A percentile compares a stretch with the other conserved stretches of the same genome.
These are phyloP conservation scores for Rhamnella rubrinervis DNA, from an alignment of 331 rosid genomes.

Conservation along the genomic window DNA sequence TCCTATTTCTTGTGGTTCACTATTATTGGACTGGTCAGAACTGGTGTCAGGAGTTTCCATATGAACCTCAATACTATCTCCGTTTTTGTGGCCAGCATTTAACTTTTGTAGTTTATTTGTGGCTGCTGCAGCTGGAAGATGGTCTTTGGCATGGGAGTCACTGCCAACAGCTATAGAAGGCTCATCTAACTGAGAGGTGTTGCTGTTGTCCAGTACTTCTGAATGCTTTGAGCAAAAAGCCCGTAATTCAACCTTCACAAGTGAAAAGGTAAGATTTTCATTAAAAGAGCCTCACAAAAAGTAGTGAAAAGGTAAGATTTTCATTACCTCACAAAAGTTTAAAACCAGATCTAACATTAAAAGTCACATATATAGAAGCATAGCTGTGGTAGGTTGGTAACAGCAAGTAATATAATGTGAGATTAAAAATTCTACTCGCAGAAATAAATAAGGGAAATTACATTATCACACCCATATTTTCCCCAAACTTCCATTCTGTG, in stretches of 20 bases:
- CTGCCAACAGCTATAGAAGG: conserved; percentile 39
- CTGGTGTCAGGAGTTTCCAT: conserved; percentile 32
- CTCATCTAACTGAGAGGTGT: conserved; percentile 36
- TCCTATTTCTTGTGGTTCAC: conserved; percentile 40
- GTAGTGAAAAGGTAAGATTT: no score
- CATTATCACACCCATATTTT: conserved; percentile 66
- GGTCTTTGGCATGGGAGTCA: conserved; percentile 44
- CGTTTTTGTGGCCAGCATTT: conserved; percentile 48
- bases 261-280: conserved; percentile 2
- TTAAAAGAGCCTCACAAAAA: conserved; percentile 8
- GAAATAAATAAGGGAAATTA: conserved; percentile 36
- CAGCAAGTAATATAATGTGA: not conserved
- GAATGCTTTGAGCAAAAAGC: conserved; percentile 94
- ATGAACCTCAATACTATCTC: conserved; percentile 34
- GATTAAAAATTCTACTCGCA: not conserved
- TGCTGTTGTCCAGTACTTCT: conserved; percentile 36
- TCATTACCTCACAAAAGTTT: not conserved
- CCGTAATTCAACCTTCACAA: conserved; percentile 78
- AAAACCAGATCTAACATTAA: not conserved
- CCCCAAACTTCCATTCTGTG: conserved; percentile 97
- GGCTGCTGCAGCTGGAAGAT: conserved; percentile 39
- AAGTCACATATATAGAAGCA: not conserved
- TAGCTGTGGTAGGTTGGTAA: not conserved
- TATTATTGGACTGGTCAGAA: conserved; percentile 39
- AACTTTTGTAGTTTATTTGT: conserved; percentile 30